Evolutionary conservation across 179 eudicot genomes (phyloP), one percentile per base, ranked within the genome.

Genomic region (Silene noctiflora): DNA sequence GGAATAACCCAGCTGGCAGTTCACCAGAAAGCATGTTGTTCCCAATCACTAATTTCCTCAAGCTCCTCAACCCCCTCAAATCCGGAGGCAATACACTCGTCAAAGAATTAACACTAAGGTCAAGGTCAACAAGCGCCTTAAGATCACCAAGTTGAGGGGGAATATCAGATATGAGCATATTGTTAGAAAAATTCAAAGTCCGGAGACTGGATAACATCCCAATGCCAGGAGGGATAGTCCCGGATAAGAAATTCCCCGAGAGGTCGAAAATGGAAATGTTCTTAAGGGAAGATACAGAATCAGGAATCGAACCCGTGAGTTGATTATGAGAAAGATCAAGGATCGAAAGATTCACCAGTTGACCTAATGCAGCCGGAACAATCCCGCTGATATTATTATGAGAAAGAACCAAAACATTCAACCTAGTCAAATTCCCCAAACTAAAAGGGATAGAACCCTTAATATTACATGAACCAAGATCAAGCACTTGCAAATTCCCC

Each of bases 291-390:
- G 82, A 69, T 78, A 95, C 77, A 22, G 90, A 78, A 12, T 68
- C 78, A 19, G 97, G 97, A 78, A 95, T 82, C 17, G 81, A 64
- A 76, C 98, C 99, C 0, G 82, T 80, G 39, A 93, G 86, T 5
- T 66, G 71, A 84, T 95, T 95, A 14, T 67, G 77, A 0, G 98
- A 90, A 51, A 96, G 89, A 88, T 96, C 97, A 82, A 93, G 98
- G 65, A 88, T 83, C 4, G 82, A 81, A 31, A 96, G 94, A 21
- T 78, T 70, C 39, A 27, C 79, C 78, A 96, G 69, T 64, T 86
- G 89, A 69, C 92, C 89, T 72, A 91, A 90, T 81, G 78, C 85
- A 11, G 87, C 71, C 0, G 99, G 98, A 79, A 96, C 66, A 71
- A 31, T 74, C 69, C 97, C 99, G 71, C 82, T 78, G 27, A 96